Evolutionary conservation across 441 rosid species (phyloP).

Genomic region (Biscutella laevigata): DNA sequence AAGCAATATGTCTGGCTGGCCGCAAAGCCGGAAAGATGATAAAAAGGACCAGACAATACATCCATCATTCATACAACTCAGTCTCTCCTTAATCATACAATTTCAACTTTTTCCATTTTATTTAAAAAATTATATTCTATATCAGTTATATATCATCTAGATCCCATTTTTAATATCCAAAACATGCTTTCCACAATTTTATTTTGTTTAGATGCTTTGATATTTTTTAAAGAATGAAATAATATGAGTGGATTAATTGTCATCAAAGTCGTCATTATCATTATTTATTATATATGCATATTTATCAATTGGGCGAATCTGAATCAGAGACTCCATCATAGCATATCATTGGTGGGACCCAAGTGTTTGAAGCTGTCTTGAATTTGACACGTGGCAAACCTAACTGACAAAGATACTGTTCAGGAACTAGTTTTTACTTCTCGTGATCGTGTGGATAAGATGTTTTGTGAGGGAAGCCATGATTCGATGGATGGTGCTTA

Average conservation of each 20-base stretch:
- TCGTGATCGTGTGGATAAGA: slow-evolving; percentile 29
- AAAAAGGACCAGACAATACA: slow-evolving; percentile 8
- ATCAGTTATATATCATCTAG: too few relatives aligned
- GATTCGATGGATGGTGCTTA: slow-evolving; percentile 20
- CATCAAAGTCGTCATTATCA: slow-evolving; percentile 24
- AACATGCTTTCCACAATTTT: too few relatives aligned
- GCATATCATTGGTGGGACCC: slow-evolving; percentile 28
- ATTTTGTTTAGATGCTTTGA: too few relatives aligned
- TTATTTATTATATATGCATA: background rate
- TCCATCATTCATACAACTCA: slow-evolving; percentile 12
- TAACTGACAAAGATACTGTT: slow-evolving; percentile 27
- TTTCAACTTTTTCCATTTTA: background rate
- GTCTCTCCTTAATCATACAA: slow-evolving; percentile 8
- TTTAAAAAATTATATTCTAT: too few relatives aligned
- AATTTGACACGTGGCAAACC: slow-evolving; percentile 18
- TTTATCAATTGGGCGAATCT: slow-evolving; percentile 1
- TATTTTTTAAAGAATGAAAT: too few relatives aligned
- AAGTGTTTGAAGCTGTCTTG: slow-evolving; percentile 19
- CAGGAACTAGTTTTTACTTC: slow-evolving; percentile 21
- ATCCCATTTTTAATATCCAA: too few relatives aligned
- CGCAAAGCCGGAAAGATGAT: slow-evolving; percentile 15
- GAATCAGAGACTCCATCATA: slow-evolving; percentile 19
- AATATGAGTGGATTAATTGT: slow-evolving; percentile 19
- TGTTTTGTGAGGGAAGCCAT: slow-evolving; percentile 20
- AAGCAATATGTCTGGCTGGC: slow-evolving; percentile 17